Conservation (phyloP, 2,329 filamentous ascomycete species). For the Diplodia scrobiculata region DNA sequence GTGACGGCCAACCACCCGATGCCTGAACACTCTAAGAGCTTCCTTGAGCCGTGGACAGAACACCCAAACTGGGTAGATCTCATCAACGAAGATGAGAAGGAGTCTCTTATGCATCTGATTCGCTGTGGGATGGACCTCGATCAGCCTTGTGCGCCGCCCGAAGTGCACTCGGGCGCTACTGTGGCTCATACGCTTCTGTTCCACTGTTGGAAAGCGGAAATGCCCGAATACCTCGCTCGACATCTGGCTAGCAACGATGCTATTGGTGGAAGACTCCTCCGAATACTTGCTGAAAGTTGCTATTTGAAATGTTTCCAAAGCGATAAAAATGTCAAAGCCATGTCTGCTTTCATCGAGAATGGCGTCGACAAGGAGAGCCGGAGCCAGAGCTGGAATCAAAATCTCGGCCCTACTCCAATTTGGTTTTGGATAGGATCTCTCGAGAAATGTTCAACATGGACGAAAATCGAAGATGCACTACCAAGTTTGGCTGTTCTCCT, state of each 20-base stretch:
- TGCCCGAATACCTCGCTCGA: neutral
- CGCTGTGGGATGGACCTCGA: neutral
- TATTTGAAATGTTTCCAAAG: neutral
- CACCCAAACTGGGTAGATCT: neutral
- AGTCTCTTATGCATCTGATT: neutral
- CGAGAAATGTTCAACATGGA: neutral
- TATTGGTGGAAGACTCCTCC: neutral
- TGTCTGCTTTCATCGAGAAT: neutral
- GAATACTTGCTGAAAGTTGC: neutral
- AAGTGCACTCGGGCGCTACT: neutral
- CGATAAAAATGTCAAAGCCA: neutral
- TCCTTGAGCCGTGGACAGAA: neutral
- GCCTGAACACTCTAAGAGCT: neutral
- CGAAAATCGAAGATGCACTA: neutral
- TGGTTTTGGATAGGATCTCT: neutral
- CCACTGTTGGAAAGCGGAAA: neutral
- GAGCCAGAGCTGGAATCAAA: neutral
- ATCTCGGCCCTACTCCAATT: neutral
- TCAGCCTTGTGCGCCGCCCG: neutral
- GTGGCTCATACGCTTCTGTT: neutral
- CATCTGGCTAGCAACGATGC: neutral
- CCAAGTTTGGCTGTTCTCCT: neutral
- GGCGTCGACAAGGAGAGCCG: neutral
- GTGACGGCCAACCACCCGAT: neutral
- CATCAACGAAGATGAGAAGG: neutral